Evolutionary conservation across 1,284 basidiomycete species (phyloP), one percentile per base, ranked within the genome.

Genomic region (Ustilago loliicola): DNA sequence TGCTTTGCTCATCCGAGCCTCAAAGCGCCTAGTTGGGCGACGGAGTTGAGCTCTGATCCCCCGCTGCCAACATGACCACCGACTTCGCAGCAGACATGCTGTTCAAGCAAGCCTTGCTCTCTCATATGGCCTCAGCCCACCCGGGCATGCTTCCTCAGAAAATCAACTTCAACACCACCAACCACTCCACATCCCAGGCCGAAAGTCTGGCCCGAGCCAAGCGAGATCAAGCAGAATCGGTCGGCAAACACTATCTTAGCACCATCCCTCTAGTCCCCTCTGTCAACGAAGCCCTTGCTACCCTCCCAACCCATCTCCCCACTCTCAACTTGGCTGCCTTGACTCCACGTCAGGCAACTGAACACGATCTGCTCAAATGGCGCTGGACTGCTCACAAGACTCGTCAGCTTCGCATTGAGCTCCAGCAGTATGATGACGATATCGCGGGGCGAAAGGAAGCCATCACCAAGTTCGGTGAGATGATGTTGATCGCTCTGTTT

Each of bases 401-500:
- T 1, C 71, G 71, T 7, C 25, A 32, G 1, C 57, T 67, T 19
- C 71, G 71, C 36, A 7, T 50, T 25, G 65, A 67, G 58, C 57
- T 73, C 19, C n/a, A 32, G 5, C 36, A 61, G 48, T 68, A 61
- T 47, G 71, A 73, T 30, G 42, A 67, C 30, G 65, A 73, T 30
- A 52, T 68, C 13, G 48, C 29, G 0, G 71, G 71, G 0, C 38
- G 71, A 15, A 57, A 60, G 11, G 61, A 73, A 30, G 71, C 71
- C 11, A 61, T 67, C 4, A 45, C 57, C 48, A 30, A 36, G 17
- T 73, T 67, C 21, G 71, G 71, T 38, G 65, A 67, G 2, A 5
- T 17, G 3, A 11, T 64, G 8, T 15, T 52, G 21, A 19, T n/a
- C 7, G 15, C 61, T 1, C 3, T 61, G 3, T 50, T 60, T 19